Evolutionary conservation across 768 basidiomycete species (phyloP).

Genomic region (Tephrocybe sp.): DNA sequence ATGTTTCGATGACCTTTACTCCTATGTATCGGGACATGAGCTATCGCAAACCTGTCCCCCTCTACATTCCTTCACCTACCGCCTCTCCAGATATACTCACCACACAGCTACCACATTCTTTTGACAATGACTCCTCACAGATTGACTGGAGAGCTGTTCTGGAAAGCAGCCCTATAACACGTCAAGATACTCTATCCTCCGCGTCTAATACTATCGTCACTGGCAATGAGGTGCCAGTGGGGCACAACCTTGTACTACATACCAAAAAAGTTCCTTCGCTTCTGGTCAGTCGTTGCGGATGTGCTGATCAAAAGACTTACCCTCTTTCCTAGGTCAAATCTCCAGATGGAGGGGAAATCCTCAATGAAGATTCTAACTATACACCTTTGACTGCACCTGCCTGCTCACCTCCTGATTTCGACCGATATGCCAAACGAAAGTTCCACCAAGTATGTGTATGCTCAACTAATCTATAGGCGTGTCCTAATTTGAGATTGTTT

Average conservation of each 20-base stretch:
- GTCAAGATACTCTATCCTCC: constrained; percentile 3
- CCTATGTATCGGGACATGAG: constrained; percentile 46
- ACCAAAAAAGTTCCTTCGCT: constrained; percentile 3
- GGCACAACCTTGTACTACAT: neutral
- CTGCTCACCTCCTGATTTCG: constrained; percentile 4
- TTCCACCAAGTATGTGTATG: constrained; percentile 18
- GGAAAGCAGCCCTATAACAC: constrained; percentile 13
- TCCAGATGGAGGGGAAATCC: constrained; percentile 8
- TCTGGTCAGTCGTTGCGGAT: constrained; percentile 1
- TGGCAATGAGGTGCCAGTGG: neutral
- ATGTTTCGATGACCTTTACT: neutral
- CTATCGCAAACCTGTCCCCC: constrained; percentile 70
- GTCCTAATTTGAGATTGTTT: neutral
- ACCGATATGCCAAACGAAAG: constrained; percentile 18
- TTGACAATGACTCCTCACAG: constrained; percentile 20
- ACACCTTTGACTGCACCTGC: constrained; percentile 5
- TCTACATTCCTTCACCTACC: constrained; percentile 64
- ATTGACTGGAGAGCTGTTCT: constrained; percentile 33
- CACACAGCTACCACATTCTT: constrained; percentile 9
- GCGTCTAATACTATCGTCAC: constrained; percentile 1
- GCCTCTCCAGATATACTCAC: constrained; percentile 31
- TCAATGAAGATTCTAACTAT: constrained; percentile 1
- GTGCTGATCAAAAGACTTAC: neutral
- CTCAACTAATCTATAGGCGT: no score
- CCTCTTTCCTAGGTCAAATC: constrained; percentile 5